phyloP scores from a whole-genome alignment of 1,284 basidiomycete genomes.

The Microbotryomycetes sp. region DNA sequence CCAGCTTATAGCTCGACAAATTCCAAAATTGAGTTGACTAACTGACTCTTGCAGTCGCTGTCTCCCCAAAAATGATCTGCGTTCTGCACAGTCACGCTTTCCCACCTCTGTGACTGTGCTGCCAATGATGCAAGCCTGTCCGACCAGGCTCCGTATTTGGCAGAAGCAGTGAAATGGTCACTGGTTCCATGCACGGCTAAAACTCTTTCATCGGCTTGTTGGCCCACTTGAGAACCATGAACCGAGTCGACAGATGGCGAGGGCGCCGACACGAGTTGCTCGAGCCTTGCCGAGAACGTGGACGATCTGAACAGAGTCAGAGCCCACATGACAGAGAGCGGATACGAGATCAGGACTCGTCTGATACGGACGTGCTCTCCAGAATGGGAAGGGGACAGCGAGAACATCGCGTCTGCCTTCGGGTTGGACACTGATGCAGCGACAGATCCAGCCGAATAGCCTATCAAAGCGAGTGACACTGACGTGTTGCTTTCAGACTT shows the following conservation, averaged over 20 bases:
- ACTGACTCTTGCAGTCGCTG: slow-evolving; percentile 6
- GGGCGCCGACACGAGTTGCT: slow-evolving; percentile 45
- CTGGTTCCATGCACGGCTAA: slow-evolving; percentile 59
- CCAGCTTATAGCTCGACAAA: slow-evolving; percentile 21
- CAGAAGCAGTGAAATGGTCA: slow-evolving; percentile 62
- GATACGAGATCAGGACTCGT: slow-evolving; percentile 69
- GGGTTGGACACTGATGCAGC: slow-evolving; percentile 54
- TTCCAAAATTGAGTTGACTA: slow-evolving; percentile 21
- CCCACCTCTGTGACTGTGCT: slow-evolving; percentile 34
- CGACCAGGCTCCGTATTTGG: slow-evolving; percentile 56
- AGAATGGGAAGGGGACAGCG: neutral
- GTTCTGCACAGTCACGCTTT: slow-evolving; percentile 43
- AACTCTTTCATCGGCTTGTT: slow-evolving; percentile 46
- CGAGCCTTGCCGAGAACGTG: slow-evolving; percentile 51
- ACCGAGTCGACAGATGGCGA: neutral
- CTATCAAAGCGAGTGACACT: slow-evolving; percentile 7
- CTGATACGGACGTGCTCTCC: slow-evolving; percentile 49
- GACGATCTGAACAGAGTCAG: slow-evolving; percentile 60
- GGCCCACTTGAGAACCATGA: too few relatives aligned
- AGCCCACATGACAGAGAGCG: slow-evolving; percentile 56
- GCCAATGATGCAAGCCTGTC: slow-evolving; percentile 42
- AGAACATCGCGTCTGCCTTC: slow-evolving; percentile 30
- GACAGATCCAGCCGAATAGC: slow-evolving; percentile 65
- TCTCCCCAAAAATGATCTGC: slow-evolving; percentile 51
- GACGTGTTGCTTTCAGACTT: too few relatives aligned